phyloP scores from a whole-genome alignment of 2,329 filamentous ascomycete species.

The Paecilomyces sp. region DNA sequence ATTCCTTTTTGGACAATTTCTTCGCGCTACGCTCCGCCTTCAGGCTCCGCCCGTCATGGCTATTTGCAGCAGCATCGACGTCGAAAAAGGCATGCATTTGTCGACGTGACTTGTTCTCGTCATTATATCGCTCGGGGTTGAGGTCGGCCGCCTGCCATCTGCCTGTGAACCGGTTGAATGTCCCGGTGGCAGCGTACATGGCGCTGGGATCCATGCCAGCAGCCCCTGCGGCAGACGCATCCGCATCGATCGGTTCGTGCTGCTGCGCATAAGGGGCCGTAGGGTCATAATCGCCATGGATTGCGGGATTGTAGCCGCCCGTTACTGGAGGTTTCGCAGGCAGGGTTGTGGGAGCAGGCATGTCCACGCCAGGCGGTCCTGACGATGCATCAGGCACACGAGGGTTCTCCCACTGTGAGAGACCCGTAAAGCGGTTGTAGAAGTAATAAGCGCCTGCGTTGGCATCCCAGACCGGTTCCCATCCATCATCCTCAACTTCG shows the following conservation, averaged over 20 bases:
- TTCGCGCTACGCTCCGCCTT: constrained; percentile 84
- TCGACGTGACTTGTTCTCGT: constrained; percentile 77
- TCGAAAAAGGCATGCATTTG: constrained; percentile 96
- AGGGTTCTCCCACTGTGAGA: constrained; percentile 81
- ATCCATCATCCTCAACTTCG: constrained; percentile 56
- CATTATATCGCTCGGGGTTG: constrained; percentile 69
- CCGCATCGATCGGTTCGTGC: constrained; percentile 32
- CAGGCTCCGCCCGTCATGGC: constrained; percentile 80
- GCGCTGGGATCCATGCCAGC: constrained; percentile 33
- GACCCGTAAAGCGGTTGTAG: constrained; percentile 69
- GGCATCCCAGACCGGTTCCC: constrained; percentile 73
- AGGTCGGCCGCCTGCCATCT: constrained; percentile 64
- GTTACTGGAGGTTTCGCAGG: constrained; percentile 37
- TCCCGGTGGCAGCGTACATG: constrained; percentile 60
- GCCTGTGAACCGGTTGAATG: constrained; percentile 90
- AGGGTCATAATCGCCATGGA: constrained; percentile 94
- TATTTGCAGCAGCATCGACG: constrained; percentile 86
- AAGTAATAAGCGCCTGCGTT: constrained; percentile 69
- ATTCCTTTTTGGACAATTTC: constrained; percentile 74
- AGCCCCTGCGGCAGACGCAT: constrained; percentile 23
- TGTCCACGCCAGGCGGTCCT: constrained; percentile 19
- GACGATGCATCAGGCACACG: constrained; percentile 51
- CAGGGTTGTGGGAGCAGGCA: constrained; percentile 24
- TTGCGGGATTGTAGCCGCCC: constrained; percentile 87
- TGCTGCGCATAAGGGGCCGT: constrained; percentile 85